Evolutionary conservation across 805 yeast genomes (phyloP), one percentile per base, ranked within the genome.

Genomic region (Pichia phayaonensis): DNA sequence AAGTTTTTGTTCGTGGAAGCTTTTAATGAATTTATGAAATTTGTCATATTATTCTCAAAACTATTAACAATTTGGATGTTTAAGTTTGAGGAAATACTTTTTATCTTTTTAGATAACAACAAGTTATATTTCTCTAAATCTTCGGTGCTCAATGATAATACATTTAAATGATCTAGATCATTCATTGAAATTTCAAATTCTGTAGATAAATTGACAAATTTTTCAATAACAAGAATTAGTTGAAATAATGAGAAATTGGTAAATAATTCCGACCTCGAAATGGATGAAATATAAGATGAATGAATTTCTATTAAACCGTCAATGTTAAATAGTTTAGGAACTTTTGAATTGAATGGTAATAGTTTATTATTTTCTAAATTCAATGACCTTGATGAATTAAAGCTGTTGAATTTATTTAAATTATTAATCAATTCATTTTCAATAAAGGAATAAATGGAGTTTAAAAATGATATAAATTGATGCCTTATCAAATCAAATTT

Each of bases 1-100:
- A 84, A 59, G 24, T 74, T 78, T 12, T 71, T 63, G 49, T 72
- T 74, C 4, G 69, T 71, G 55, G 83, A 88, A 26, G 68, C 63
- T n/a, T 72, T 71, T 48, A 84, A 64, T 57, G 82, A 88, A 42
- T 66, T 72, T 0, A 73, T 70, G 49, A 83, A 53, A 5, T 36
- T 12, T 4, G 45, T 69, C 40, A 76, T 56, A 21, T 67, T 65
- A 2, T 66, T 66, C 50, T 73, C 72, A 59, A 78, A 83, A 21
- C 69, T 71, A 36, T 66, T 71, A 36, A 63, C 64, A 66, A 65
- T 75, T 49, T 67, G 65, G 34, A 55, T 56, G 47, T 71, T 69
- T 22, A 81, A 63, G 49, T 70, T 71, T 6, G 62, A 63, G 48
- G 73, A 69, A 24, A 79, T 64, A 6, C 64, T 61, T 45, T 66